These are phyloP conservation scores for Pseudocercospora crystallina DNA, from an alignment of 2,329 filamentous ascomycete genomes.

Conservation along the genomic window DNA sequence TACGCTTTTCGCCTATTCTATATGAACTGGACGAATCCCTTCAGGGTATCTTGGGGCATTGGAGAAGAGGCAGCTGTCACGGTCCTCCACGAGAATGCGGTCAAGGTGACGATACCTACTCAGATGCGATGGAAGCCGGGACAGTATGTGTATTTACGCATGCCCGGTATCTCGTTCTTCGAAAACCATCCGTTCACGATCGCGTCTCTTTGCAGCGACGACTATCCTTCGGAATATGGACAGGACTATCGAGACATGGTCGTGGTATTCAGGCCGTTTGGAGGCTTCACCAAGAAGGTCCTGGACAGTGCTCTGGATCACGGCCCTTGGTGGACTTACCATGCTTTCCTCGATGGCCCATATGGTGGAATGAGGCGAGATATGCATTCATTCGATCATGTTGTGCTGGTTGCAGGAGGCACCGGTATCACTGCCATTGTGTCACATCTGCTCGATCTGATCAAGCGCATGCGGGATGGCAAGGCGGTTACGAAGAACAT, in stretches of 20 bases:
- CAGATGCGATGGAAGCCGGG: slow-evolving; percentile 91
- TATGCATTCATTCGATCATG: slow-evolving; percentile 88
- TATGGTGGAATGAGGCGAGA: slow-evolving; percentile 93
- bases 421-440: slow-evolving; percentile 93
- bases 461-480: slow-evolving; percentile 92
- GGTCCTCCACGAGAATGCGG: slow-evolving; percentile 86
- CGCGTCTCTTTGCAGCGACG: slow-evolving; percentile 85
- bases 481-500: slow-evolving; percentile 91
- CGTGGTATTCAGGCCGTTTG: slow-evolving; percentile 86
- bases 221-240: slow-evolving; percentile 89
- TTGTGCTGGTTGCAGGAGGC: slow-evolving; percentile 88
- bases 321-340: slow-evolving; percentile 86
- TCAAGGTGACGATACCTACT: slow-evolving; percentile 92
- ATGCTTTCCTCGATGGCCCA: slow-evolving; percentile 88
- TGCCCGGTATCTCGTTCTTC: slow-evolving; percentile 86
- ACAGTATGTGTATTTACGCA: slow-evolving; percentile 90
- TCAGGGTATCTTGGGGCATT: slow-evolving; percentile 76
- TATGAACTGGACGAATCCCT: slow-evolving; percentile 84
- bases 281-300: slow-evolving; percentile 83
- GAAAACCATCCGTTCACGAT: slow-evolving; percentile 97
- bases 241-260: slow-evolving; percentile 85
- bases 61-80: slow-evolving; percentile 90
- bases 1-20: slow-evolving; percentile 76
- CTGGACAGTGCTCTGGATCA: slow-evolving; percentile 80
- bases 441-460: slow-evolving; percentile 86